phyloP scores from a whole-genome alignment of 805 yeast species.

The Lipomyces mesembrius region DNA sequence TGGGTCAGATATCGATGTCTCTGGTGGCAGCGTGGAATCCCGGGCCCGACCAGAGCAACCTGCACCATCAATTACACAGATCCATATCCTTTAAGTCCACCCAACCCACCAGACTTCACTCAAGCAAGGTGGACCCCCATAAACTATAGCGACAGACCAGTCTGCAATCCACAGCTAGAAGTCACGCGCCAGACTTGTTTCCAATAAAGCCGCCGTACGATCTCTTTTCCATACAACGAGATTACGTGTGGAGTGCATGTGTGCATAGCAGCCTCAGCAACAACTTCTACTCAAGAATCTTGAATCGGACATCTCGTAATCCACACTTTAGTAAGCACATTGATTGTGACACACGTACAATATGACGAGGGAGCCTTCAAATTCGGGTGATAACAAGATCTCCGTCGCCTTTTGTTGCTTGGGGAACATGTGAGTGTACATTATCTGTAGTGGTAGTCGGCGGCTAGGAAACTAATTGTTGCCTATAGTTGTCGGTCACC shows the following conservation, averaged over 20 bases:
- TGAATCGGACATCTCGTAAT: neutral
- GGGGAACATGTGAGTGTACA: slow-evolving; percentile 72
- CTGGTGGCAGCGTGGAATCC: neutral
- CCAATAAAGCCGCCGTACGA: neutral
- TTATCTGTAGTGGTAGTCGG: too few species aligned
- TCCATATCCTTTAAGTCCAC: neutral
- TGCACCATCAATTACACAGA: neutral
- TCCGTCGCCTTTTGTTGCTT: slow-evolving; percentile 88
- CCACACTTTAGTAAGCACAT: neutral
- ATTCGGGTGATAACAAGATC: slow-evolving; percentile 41
- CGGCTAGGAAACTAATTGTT: neutral
- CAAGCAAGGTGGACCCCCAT: neutral
- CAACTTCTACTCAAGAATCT: neutral
- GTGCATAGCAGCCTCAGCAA: neutral
- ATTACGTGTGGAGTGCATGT: neutral
- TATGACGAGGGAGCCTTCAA: neutral
- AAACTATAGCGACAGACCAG: neutral
- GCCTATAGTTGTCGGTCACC: slow-evolving; percentile 63
- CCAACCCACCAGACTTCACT: neutral
- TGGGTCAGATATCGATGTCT: too few species aligned
- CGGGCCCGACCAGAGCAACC: neutral
- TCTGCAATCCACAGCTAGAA: neutral
- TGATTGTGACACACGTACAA: neutral
- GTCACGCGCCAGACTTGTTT: neutral
- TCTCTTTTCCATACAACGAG: neutral